phyloP scores from a whole-genome alignment of 768 basidiomycete species.

The Gloeopeniophorella convolvens region DNA sequence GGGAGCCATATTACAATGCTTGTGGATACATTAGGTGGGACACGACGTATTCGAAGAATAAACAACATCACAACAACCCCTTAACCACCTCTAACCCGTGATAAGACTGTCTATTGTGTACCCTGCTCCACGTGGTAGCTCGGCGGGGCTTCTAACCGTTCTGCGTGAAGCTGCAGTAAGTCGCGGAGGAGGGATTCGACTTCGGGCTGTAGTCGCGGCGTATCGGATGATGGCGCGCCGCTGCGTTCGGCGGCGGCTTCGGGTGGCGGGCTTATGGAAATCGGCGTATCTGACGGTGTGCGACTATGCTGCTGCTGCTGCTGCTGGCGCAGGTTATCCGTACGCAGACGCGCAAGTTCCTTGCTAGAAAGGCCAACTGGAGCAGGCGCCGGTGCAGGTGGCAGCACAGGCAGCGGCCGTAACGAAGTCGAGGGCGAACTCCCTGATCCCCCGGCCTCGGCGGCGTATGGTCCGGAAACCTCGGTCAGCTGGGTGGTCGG shows the following conservation, averaged over 20 bases:
- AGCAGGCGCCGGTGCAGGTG: background rate
- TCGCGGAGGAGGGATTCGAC: conserved; percentile 26
- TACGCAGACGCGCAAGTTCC: conserved; percentile 6
- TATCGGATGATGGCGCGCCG: background rate
- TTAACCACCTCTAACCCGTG: too few species aligned
- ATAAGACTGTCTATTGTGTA: too few species aligned
- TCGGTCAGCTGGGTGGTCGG: too few species aligned
- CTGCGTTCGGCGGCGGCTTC: background rate
- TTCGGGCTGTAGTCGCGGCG: conserved; percentile 18
- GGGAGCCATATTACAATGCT: too few species aligned
- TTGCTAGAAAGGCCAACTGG: conserved; percentile 5
- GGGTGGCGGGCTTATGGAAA: background rate
- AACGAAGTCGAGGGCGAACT: background rate
- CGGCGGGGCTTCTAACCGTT: conserved; percentile 24
- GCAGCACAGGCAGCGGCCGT: background rate
- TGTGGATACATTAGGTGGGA: too few species aligned
- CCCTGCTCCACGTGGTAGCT: too few species aligned
- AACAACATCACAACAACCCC: too few species aligned
- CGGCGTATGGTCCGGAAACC: too few species aligned
- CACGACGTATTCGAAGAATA: too few species aligned
- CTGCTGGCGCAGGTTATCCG: background rate
- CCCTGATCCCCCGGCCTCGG: background rate
- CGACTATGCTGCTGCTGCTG: background rate
- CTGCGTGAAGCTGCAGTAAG: conserved; percentile 24
- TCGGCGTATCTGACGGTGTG: background rate